Base-by-base conservation (phyloP, 1,139 yeast species). In the Scheffersomyces stambukii region DNA sequence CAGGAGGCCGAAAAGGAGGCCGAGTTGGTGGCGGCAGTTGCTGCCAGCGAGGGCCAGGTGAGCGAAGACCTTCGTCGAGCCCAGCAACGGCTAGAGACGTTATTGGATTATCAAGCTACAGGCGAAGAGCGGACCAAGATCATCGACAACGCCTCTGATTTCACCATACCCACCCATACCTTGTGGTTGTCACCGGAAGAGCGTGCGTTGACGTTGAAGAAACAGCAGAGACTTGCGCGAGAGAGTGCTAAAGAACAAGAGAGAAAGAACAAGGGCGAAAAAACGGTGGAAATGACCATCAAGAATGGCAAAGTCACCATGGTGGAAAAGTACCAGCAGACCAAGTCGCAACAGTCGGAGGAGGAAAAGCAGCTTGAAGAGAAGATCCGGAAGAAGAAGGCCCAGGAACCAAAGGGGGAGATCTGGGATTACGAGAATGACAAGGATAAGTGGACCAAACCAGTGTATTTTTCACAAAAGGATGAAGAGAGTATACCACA, bases 81-180 rank as follows among this genome's bases (percentile, higher is more conserved):
- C 0, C 83, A 84, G 44, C 74, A 74, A 27, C 63, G 89, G 31
- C 60, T 91, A 26, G 82, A 83, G 24, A 80, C 77, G 16, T 60
- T 93, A 27, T 61, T 93, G 27, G 73, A 77, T 37, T 91, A 79
- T 52, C 98, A 93, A 51, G 86, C 75, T 2, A 77, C 91, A 7
- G 84, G 95, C 5, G 88, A 89, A 1, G 93, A 86, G 50, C 68
- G 98, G 50, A 91, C 97, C 0, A 78, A 75, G 45, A 88, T 93
- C 40, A 89, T 93, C 24, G 99, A 93, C 49, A 82, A 86, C 48
- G 96, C 95, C 0, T 77, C 95, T 5, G 98, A 93, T 51, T 91
- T 79, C 50, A 93, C 82, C 29, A 38, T 70, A 26, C 77, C 78
- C 0, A 53, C 68, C 4, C 72, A 74, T 26, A 60, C 74, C 2